Percentiles rank a stretch among this genome's conserved stretches.
These are phyloP conservation scores for Claviceps fusiformis DNA, from an alignment of 2,329 filamentous ascomycete genomes.

Conservation along the genomic window DNA sequence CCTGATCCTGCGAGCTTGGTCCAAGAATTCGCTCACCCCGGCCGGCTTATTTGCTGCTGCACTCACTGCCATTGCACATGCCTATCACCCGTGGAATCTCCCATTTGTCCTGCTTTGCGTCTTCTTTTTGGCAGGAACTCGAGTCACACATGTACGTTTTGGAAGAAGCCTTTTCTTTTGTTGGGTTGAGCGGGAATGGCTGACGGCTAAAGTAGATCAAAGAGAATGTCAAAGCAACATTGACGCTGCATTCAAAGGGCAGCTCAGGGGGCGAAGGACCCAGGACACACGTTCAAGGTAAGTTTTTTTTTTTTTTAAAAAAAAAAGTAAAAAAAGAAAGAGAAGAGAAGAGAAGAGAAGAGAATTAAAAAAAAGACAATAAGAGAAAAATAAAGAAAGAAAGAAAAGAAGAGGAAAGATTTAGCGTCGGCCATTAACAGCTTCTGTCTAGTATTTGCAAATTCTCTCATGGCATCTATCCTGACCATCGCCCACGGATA, in stretches of 20 bases:
- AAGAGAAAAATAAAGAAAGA: neutral
- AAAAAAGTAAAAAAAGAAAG: neutral
- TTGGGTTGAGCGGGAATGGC: neutral
- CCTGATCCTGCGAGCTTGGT: slow-evolving; percentile 54
- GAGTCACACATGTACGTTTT: slow-evolving; percentile 59
- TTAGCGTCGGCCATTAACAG: neutral
- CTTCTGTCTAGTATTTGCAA: slow-evolving; percentile 55
- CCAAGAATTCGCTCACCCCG: slow-evolving; percentile 65
- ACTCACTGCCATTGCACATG: slow-evolving; percentile 65
- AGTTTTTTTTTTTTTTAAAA: neutral
- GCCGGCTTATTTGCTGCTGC: slow-evolving; percentile 59
- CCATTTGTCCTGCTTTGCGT: slow-evolving; percentile 72
- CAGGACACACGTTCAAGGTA: slow-evolving; percentile 69
- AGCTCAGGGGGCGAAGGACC: slow-evolving; percentile 65
- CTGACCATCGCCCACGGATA: slow-evolving; percentile 45
- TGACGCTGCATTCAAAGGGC: slow-evolving; percentile 69
- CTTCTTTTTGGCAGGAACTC: slow-evolving; percentile 78
- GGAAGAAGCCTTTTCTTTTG: neutral
- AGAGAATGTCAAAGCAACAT: slow-evolving; percentile 65
- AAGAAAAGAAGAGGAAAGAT: neutral
- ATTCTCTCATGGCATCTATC: slow-evolving; percentile 66
- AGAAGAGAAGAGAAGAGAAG: neutral
- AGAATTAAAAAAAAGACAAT: neutral
- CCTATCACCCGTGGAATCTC: slow-evolving; percentile 85
- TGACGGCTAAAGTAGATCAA: slow-evolving; percentile 48